A percentile compares a stretch with the other conserved stretches of the same genome.
Evolutionary conservation across 2,329 filamentous ascomycete genomes (phyloP).

Genomic region (Monilinia laxa): DNA sequence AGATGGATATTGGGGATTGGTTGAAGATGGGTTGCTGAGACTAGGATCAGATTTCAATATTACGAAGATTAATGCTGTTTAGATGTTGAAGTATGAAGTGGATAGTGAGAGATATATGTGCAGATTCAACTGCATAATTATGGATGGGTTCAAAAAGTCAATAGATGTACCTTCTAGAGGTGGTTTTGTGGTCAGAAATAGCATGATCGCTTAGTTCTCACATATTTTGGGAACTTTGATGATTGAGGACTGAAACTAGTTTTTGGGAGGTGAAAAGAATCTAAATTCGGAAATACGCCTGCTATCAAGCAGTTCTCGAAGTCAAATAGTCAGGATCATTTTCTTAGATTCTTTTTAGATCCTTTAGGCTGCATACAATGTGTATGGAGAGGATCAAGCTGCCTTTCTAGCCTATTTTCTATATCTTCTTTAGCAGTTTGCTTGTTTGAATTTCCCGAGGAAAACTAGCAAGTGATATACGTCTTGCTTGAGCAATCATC

Average conservation of each 20-base stretch:
- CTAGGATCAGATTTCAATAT: too few species aligned
- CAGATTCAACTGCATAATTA: too few species aligned
- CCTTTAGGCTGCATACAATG: background rate
- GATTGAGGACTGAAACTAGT: background rate
- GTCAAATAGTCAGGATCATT: background rate
- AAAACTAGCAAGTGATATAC: background rate
- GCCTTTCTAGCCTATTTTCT: background rate
- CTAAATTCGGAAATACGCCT: background rate
- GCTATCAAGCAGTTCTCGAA: too few species aligned
- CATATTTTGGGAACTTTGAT: background rate
- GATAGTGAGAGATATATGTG: too few species aligned
- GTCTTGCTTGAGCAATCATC: too few species aligned
- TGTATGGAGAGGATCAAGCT: background rate
- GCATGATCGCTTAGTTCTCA: background rate
- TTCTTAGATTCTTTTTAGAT: background rate
- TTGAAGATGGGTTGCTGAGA: too few species aligned
- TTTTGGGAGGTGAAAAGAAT: background rate
- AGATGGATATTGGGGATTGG: too few species aligned
- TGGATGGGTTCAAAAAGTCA: background rate
- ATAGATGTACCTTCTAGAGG: background rate
- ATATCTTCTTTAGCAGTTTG: background rate
- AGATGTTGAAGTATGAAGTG: too few species aligned
- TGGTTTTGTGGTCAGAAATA: background rate
- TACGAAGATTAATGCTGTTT: too few species aligned
- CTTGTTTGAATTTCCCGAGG: background rate